phyloP scores from a whole-genome alignment of 345 rosid species.

The Dovyalis caffra region DNA sequence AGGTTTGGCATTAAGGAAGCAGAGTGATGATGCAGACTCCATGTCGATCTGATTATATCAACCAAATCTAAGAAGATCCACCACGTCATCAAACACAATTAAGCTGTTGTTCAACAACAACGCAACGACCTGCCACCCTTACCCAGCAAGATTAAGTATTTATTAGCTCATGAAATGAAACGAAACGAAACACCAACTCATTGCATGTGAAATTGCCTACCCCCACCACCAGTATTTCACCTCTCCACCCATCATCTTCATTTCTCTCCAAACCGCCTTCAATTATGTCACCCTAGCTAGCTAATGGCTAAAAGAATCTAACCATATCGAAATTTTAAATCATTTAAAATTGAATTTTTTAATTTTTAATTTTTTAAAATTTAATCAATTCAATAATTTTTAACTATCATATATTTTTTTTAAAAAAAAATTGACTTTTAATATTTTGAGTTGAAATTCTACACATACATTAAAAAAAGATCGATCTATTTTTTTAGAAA shows the following conservation, averaged over 20 bases:
- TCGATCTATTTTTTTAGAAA: too few species aligned
- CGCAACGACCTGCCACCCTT: background rate
- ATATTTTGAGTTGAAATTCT: too few species aligned
- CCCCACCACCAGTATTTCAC: constrained; percentile 20
- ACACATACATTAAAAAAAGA: too few species aligned
- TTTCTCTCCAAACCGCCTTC: background rate
- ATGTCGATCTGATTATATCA: background rate
- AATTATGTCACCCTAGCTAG: too few species aligned
- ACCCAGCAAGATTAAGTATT: background rate
- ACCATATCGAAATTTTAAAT: too few species aligned
- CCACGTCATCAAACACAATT: constrained; percentile 29
- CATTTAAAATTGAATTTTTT: too few species aligned
- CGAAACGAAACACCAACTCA: background rate
- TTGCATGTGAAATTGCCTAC: constrained; percentile 38
- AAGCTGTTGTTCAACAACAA: constrained; percentile 27
- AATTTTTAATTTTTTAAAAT: too few species aligned
- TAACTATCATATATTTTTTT: too few species aligned
- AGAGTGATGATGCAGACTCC: background rate
- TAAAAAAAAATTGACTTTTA: too few species aligned
- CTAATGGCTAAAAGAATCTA: too few species aligned
- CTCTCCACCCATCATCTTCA: background rate
- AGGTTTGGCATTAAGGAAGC: constrained; percentile 20
- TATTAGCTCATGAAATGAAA: background rate
- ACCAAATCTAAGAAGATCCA: constrained; percentile 21
- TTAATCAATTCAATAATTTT: too few species aligned